Percentiles rank a stretch among this genome's conserved stretches.
Conservation (phyloP, 352 stramenopile genomes). For the Phytopythium montanum region DNA sequence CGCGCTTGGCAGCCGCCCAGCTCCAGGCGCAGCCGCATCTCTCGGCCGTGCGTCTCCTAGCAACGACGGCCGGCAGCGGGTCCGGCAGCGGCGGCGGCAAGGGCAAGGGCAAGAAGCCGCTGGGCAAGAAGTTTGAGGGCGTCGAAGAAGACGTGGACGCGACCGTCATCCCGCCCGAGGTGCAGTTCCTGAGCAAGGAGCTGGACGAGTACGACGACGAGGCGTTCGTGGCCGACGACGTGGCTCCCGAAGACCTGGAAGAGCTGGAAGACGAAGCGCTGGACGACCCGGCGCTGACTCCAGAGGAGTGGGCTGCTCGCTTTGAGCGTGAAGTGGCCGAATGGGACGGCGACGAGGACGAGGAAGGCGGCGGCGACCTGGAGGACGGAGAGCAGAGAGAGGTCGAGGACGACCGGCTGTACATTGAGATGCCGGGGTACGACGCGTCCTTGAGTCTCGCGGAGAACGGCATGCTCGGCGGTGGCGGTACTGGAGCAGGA, state of each 20-base stretch:
- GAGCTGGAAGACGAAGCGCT: conserved; percentile 23
- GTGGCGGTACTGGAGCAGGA: conserved; percentile 18
- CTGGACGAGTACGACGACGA: conserved; percentile 29
- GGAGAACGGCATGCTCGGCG: conserved; percentile 36
- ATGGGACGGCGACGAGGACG: conserved; percentile 41
- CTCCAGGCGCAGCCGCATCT: conserved; percentile 8
- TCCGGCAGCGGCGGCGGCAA: conserved; percentile 11
- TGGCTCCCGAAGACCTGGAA: conserved; percentile 18
- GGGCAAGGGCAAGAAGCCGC: conserved; percentile 55
- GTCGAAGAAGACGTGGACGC: conserved; percentile 40
- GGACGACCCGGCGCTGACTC: conserved; percentile 25
- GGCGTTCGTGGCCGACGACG: conserved; percentile 30
- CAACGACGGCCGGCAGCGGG: conserved; percentile 18
- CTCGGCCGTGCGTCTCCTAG: conserved; percentile 27
- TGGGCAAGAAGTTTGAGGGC: conserved; percentile 59
- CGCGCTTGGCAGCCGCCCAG: conserved; percentile 9
- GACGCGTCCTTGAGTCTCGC: conserved; percentile 57
- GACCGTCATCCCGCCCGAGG: conserved; percentile 46
- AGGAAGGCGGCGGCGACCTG: conserved; percentile 10
- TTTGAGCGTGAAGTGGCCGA: conserved; percentile 63
- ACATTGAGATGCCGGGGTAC: conserved; percentile 72
- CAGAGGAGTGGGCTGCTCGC: conserved; percentile 57
- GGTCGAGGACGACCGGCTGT: conserved; percentile 64
- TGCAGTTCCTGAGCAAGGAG: conserved; percentile 63
- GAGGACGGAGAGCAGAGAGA: conserved; percentile 7